Evolutionary conservation across 192 early-diverging fungal species (phyloP).

Genomic region (Coemansia aciculifera): DNA sequence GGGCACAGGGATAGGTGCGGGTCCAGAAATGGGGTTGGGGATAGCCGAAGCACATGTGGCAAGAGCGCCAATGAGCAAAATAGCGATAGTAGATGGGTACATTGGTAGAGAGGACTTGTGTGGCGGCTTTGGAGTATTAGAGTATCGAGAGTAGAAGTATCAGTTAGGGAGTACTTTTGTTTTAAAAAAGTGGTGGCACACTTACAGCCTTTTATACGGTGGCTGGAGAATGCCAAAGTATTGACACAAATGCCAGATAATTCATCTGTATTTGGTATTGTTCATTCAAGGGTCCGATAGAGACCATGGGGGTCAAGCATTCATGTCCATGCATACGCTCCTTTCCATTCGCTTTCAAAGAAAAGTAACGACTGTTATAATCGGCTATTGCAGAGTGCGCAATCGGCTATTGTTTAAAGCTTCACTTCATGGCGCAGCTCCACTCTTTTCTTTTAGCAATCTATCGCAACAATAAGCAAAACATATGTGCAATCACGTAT

Average conservation of each 20-base stretch:
- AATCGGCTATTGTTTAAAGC: neutral
- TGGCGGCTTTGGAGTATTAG: neutral
- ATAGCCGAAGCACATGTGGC: neutral
- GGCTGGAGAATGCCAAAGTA: neutral
- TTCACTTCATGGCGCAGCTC: neutral
- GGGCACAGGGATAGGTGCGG: constrained; percentile 9
- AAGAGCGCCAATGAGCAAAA: constrained; percentile 7
- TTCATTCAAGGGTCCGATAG: neutral
- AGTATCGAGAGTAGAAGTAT: neutral
- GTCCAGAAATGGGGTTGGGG: constrained; percentile 11
- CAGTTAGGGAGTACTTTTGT: neutral
- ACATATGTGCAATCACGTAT: too few relatives aligned
- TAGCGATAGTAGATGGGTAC: neutral
- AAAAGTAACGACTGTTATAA: neutral
- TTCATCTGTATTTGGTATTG: constrained; percentile 1
- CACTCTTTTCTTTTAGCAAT: neutral
- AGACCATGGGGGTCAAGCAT: neutral
- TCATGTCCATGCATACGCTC: neutral
- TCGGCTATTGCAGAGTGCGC: neutral
- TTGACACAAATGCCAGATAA: neutral
- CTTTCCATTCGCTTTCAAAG: neutral
- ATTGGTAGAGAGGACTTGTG: neutral
- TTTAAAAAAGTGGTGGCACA: neutral
- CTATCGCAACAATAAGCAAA: neutral
- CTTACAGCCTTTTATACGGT: neutral